A percentile compares a stretch with the other conserved stretches of the same genome.
Conservation (phyloP, 306 rosid species). For the Cajanus cajan region DNA sequence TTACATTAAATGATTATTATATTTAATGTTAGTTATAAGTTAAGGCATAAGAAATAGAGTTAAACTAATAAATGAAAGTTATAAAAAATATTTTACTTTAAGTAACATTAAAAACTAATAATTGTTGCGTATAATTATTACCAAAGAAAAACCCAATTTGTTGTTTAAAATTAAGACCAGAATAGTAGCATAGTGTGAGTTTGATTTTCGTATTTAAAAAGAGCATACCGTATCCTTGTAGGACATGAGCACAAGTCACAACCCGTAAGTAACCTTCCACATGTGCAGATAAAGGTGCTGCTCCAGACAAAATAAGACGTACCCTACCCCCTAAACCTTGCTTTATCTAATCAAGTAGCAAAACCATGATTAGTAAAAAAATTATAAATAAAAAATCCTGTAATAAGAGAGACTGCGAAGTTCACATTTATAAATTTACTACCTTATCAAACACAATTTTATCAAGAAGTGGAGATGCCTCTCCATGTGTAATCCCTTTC, state of each 20-base stretch:
- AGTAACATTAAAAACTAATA: no score
- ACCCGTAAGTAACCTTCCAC: constrained; percentile 83
- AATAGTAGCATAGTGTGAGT: background rate
- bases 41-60: no score
- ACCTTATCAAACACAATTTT: constrained; percentile 88
- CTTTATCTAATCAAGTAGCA: constrained; percentile 62
- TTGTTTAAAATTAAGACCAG: no score
- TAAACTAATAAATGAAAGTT: no score
- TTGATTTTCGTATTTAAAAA: constrained; percentile 20
- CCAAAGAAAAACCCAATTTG: no score
- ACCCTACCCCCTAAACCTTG: constrained; percentile 91
- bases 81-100: no score
- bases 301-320: constrained; percentile 91
- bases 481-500: constrained; percentile 55
- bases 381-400: no score
- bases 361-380: constrained; percentile 37
- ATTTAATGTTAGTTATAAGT: no score
- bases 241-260: constrained; percentile 86
- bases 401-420: background rate
- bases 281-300: constrained; percentile 85
- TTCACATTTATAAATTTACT: constrained; percentile 11
- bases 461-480: constrained; percentile 76
- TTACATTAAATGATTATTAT: no score
- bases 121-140: no score
- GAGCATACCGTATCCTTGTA: constrained; percentile 92